Evolutionary conservation across 768 basidiomycete genomes (phyloP).

Genomic region (Cystoderma amianthinum): DNA sequence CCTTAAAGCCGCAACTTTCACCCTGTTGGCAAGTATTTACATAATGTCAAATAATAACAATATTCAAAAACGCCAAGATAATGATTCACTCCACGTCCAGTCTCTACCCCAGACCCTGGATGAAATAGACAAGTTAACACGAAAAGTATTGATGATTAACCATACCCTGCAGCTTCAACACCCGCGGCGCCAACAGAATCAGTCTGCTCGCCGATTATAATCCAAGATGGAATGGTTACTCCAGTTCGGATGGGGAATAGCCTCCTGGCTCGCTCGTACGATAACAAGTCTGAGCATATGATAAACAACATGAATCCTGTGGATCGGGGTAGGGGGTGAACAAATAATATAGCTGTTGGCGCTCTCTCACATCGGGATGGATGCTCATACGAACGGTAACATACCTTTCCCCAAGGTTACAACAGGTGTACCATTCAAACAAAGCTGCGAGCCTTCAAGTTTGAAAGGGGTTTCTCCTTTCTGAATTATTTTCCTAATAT

Average conservation of each 20-base stretch:
- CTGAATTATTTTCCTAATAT: constrained; percentile 24
- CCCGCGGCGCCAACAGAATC: constrained; percentile 67
- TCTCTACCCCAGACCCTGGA: constrained; percentile 23
- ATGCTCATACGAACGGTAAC: background rate
- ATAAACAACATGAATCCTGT: constrained; percentile 43
- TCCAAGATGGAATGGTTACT: constrained; percentile 71
- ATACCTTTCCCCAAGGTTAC: constrained; percentile 22
- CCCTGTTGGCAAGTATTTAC: background rate
- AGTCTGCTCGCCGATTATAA: constrained; percentile 47
- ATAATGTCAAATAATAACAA: background rate
- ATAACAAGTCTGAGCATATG: constrained; percentile 44
- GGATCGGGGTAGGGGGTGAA: constrained; percentile 54
- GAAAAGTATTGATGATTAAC: constrained; percentile 20
- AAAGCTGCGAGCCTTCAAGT: constrained; percentile 15
- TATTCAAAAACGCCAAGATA: constrained; percentile 39
- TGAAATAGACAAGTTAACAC: constrained; percentile 17
- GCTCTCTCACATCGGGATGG: constrained; percentile 9
- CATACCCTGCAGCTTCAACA: constrained; percentile 71
- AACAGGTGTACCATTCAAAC: constrained; percentile 18
- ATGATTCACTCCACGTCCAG: constrained; percentile 40
- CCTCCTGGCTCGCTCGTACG: constrained; percentile 61
- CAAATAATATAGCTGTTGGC: constrained; percentile 45
- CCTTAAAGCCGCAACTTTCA: background rate
- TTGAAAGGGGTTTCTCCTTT: constrained; percentile 23
- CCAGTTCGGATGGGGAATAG: constrained; percentile 87